A percentile compares a stretch with the other conserved stretches of the same genome.
phyloP scores from a whole-genome alignment of 176 grass and related monocot genomes.

The Hsuehochloa calcarea region DNA sequence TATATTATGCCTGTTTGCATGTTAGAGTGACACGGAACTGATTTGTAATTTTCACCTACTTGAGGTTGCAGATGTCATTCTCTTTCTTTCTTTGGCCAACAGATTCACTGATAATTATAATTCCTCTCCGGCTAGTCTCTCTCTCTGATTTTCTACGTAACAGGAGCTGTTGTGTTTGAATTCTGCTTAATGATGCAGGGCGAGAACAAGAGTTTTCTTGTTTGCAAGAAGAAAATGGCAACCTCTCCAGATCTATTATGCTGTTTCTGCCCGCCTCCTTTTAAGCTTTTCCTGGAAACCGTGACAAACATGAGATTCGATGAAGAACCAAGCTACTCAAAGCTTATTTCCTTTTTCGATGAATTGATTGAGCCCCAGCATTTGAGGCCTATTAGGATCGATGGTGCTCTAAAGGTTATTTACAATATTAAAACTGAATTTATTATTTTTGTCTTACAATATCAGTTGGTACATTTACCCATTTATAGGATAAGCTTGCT shows the following conservation, averaged over 20 bases:
- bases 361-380: conserved; percentile 88
- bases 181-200: conserved; percentile 63
- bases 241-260: conserved; percentile 88
- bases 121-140: not conserved
- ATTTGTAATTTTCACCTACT: not conserved
- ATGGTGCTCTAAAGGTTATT: conserved; percentile 93
- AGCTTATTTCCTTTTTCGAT: conserved; percentile 92
- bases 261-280: conserved; percentile 80
- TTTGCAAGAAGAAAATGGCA: conserved; percentile 99
- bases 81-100: not conserved
- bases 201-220: conserved; percentile 98
- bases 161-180: conserved; percentile 22
- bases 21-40: conserved; percentile 6
- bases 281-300: conserved; percentile 83
- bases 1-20: conserved; percentile 15
- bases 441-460: not conserved
- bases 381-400: conserved; percentile 94
- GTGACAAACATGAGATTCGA: conserved; percentile 99
- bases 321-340: conserved; percentile 94
- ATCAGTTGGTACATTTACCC: not conserved
- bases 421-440: conserved; percentile 5
- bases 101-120: not conserved
- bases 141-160: conserved; percentile 2
- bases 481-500: not conserved
- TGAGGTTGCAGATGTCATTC: not conserved